Evolutionary conservation across 2,329 filamentous ascomycete genomes (phyloP), one percentile per base, ranked within the genome.

Genomic region (Curvularia sp.): DNA sequence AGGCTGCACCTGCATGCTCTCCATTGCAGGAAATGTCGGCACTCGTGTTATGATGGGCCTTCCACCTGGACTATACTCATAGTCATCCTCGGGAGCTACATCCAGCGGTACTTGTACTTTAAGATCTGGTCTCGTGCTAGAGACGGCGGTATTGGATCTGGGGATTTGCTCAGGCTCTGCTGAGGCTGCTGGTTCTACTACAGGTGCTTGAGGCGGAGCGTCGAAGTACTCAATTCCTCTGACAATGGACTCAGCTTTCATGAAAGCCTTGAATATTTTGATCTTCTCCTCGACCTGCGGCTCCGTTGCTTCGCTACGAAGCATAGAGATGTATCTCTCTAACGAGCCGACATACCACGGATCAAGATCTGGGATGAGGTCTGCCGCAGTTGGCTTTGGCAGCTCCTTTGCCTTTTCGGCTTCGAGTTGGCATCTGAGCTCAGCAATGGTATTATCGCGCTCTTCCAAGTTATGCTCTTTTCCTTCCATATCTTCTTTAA

Each of bases 311-410:
- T 86, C 84, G 52, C 81, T 79, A 49, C 81, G 80, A 24, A 86
- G 75, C 83, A 86, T 86, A 4, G 77, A 75, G 30, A 84, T 80
- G 64, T 82, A 86, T 42, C 84, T 78, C 49, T 83, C 80, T 48
- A 86, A 69, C 26, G 84, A 86, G 2, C 83, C 82, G 63, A 80
- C 82, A 62, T 82, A 86, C 82, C 84, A 86, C 2, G 83, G 81
- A 59, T 85, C 82, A n/a, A 86, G 75, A 62, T 85, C 84, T 24
- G 82, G 81, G 62, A 85, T 80, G 50, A 77, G 57, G 54, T 78
- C 75, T 24, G 64, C 62, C 44, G 73, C 59, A n/a, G 68, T 67
- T 31, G 70, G 64, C 38, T 68, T 66, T 4, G 63, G 60, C 9
- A 42, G 9, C 18, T 70, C 66, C 46, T 66, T 73, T 22, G 55